Percentiles rank a stretch among this genome's conserved stretches.
Conservation (phyloP, 805 yeast species). For the Metschnikowia anglica region DNA sequence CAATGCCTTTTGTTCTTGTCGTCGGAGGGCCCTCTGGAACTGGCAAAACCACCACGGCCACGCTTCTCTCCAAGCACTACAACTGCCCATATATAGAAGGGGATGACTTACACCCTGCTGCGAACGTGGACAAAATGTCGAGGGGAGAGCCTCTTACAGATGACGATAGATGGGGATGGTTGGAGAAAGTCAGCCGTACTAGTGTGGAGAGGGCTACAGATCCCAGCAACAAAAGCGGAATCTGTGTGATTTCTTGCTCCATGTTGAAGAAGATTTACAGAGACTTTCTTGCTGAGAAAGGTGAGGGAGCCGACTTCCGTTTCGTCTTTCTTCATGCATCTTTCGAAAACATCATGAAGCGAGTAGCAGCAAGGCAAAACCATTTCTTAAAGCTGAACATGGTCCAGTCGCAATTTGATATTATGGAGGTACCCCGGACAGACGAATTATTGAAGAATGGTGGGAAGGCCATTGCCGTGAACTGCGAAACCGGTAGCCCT, state of each 20-base stretch:
- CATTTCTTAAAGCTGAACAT: constrained; percentile 88
- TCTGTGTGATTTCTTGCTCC: constrained; percentile 75
- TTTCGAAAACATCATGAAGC: constrained; percentile 54
- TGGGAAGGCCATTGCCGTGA: constrained; percentile 34
- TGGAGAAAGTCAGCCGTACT: constrained; percentile 46
- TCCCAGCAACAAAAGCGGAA: constrained; percentile 20
- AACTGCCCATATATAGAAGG: constrained; percentile 75
- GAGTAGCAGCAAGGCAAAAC: constrained; percentile 63
- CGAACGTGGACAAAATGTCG: constrained; percentile 80
- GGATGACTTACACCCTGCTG: constrained; percentile 69
- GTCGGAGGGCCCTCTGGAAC: constrained; percentile 97
- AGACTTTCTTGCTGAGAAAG: constrained; percentile 49
- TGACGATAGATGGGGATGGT: constrained; percentile 93
- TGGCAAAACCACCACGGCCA: constrained; percentile 84
- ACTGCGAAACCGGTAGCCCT: constrained; percentile 27
- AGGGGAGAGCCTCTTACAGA: constrained; percentile 78
- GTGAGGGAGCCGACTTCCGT: constrained; percentile 41
- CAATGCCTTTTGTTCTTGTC: constrained; percentile 45
- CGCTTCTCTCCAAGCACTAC: constrained; percentile 44
- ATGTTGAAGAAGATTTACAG: constrained; percentile 77
- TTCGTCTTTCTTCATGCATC: constrained; percentile 70
- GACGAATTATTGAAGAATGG: constrained; percentile 38
- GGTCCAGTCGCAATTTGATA: constrained; percentile 76
- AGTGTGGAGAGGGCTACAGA: constrained; percentile 41
- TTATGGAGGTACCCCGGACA: constrained; percentile 66